Base-by-base conservation (phyloP, 805 yeast genomes). In the Ogataea methylovora region DNA sequence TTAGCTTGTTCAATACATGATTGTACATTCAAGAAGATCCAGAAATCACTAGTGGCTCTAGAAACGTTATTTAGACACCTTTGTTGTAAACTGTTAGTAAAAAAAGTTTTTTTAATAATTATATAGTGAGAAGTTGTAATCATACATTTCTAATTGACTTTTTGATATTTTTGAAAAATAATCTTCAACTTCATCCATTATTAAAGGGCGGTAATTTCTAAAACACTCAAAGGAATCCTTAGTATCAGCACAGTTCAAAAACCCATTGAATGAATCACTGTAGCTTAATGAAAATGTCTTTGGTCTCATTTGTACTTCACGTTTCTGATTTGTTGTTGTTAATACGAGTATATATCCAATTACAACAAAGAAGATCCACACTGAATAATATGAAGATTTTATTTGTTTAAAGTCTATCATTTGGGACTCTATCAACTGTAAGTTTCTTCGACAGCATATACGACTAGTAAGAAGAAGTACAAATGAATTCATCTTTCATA, bases 11-110 rank as follows among this genome's bases (percentile, higher is more conserved):
- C 48, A 28, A 44, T 47, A 35, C 62, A 57, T 15, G 42, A 39
- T 30, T 54, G 60, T 23, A 54, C 38, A 23, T 42, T 44, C 19
- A 51, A 39, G 14, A 53, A 30, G 5, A 54, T 25, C 16, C 48
- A 40, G 4, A 51, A 32, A 32, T 54, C 61, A 26, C 33, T 38
- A 3, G 42, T 32, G n/a, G 35, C 38, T 4, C 19, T 19, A 4
- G 39, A 13, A 5, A 44, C 39, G 5, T 38, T 19, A 27, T 38
- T 41, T 13, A 56, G 36, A 28, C 60, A 55, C 10, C 34, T 30
- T 15, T 6, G 7, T 28, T 28, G 12, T 5, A 16, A 4, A 21
- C 5, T 28, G 8, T 6, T 5, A 27, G 21, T 18, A 9, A 17
- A 18, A 8, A 27, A 18, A 27, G 10, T 12, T 27, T 5, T 6